phyloP scores from a whole-genome alignment of 2,329 filamentous ascomycete species.

The Fusarium xylarioides region DNA sequence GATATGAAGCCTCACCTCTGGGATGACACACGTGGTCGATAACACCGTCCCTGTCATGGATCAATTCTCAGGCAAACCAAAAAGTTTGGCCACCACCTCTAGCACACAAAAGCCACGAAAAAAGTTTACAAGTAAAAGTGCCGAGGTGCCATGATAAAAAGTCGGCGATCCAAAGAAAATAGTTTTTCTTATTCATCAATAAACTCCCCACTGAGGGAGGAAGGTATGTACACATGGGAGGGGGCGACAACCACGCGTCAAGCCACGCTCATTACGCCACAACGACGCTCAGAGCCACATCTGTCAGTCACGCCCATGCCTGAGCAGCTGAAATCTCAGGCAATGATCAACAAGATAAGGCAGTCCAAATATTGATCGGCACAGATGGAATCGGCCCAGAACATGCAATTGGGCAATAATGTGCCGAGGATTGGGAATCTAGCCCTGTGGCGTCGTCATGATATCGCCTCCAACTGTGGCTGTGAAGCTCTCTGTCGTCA shows the following conservation, averaged over 20 bases:
- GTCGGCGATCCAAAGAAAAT: neutral
- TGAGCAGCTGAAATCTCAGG: neutral
- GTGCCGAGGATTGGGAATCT: conserved; percentile 10
- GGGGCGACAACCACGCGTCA: conserved; percentile 33
- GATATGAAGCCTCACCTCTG: neutral
- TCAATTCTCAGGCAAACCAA: neutral
- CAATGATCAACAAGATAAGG: conserved; percentile 33
- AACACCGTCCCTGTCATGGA: neutral
- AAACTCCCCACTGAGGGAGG: neutral
- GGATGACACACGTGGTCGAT: neutral
- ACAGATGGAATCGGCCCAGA: conserved; percentile 1
- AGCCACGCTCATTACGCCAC: conserved; percentile 26
- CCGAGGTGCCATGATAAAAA: neutral
- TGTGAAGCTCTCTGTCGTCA: conserved; percentile 12
- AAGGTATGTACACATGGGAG: neutral
- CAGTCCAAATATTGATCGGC: neutral
- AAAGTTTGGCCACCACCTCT: neutral
- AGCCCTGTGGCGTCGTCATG: conserved; percentile 21
- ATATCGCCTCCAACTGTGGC: conserved; percentile 31
- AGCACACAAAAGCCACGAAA: neutral
- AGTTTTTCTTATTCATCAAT: neutral
- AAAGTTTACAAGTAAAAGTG: neutral
- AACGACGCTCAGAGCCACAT: neutral
- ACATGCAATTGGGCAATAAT: neutral
- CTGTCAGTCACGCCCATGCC: neutral